A percentile compares a stretch with the other conserved stretches of the same genome.
Conservation (phyloP, 169 alveolate species). For the Cryptosporidium ryanae region DNA sequence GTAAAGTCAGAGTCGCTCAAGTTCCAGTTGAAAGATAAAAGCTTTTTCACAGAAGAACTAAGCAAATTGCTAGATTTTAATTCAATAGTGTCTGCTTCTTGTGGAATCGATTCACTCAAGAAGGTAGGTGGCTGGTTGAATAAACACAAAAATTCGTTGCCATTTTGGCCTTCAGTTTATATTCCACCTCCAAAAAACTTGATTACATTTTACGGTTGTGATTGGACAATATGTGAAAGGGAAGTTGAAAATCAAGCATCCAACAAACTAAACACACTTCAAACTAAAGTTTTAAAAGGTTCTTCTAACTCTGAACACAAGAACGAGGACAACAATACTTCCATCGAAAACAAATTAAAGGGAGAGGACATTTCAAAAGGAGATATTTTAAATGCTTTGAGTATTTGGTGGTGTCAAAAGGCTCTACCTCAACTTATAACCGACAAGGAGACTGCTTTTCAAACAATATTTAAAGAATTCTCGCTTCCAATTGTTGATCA, state of each 20-base stretch:
- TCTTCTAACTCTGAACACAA: neutral
- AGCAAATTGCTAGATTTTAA: constrained; percentile 54
- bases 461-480: constrained; percentile 44
- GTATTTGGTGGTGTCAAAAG: constrained; percentile 74
- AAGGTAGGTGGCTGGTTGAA: constrained; percentile 69
- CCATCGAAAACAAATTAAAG: constrained; percentile 15
- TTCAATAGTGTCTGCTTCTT: constrained; percentile 47
- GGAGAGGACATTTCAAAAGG: constrained; percentile 19
- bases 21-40: neutral
- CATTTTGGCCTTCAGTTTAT: constrained; percentile 48
- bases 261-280: constrained; percentile 18
- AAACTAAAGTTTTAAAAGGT: constrained; percentile 3
- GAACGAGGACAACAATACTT: neutral
- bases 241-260: constrained; percentile 52
- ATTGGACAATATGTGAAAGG: constrained; percentile 67
- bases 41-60: constrained; percentile 41
- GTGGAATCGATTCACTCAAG: constrained; percentile 59
- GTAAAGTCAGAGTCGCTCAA: too few species aligned
- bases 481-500: neutral
- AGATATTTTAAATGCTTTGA: constrained; percentile 20
- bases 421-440: constrained; percentile 71
- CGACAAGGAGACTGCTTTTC: constrained; percentile 64
- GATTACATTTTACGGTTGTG: constrained; percentile 67
- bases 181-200: constrained; percentile 46
- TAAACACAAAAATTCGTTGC: constrained; percentile 50